Conservation (phyloP, 495 filamentous ascomycete species). For the Immersiella caudata region DNA sequence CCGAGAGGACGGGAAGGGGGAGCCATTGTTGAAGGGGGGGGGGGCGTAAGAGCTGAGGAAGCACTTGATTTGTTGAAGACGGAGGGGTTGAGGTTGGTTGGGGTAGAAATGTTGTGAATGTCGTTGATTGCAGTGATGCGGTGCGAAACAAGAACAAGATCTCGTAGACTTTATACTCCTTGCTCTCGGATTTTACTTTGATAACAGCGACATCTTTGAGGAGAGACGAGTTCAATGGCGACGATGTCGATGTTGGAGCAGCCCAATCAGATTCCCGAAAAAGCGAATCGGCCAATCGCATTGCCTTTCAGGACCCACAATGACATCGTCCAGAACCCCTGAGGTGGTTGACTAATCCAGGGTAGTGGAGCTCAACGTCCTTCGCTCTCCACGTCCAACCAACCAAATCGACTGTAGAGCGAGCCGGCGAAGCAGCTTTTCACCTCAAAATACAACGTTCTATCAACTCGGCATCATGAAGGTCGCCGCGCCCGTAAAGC, state of each 20-base stretch:
- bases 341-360: neutral
- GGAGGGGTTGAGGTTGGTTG: neutral
- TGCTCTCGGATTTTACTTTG: too few relatives aligned
- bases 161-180: neutral
- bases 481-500: neutral
- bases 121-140: too few relatives aligned
- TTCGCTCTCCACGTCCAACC: too few relatives aligned
- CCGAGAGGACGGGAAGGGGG: slow-evolving; percentile 22
- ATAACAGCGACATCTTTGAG: too few relatives aligned
- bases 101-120: too few relatives aligned
- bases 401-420: neutral
- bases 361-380: too few relatives aligned
- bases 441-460: neutral
- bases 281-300: slow-evolving; percentile 7
- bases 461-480: neutral
- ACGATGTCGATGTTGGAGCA: too few relatives aligned
- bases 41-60: neutral
- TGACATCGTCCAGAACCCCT: neutral
- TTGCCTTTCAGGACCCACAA: neutral
- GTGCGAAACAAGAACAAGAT: too few relatives aligned
- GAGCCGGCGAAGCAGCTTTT: slow-evolving; percentile 4
- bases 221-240: too few relatives aligned
- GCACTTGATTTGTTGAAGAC: neutral
- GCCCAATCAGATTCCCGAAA: neutral
- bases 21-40: neutral